Base-by-base conservation (phyloP, 2,329 filamentous ascomycete species). In the Penicillium sp. region DNA sequence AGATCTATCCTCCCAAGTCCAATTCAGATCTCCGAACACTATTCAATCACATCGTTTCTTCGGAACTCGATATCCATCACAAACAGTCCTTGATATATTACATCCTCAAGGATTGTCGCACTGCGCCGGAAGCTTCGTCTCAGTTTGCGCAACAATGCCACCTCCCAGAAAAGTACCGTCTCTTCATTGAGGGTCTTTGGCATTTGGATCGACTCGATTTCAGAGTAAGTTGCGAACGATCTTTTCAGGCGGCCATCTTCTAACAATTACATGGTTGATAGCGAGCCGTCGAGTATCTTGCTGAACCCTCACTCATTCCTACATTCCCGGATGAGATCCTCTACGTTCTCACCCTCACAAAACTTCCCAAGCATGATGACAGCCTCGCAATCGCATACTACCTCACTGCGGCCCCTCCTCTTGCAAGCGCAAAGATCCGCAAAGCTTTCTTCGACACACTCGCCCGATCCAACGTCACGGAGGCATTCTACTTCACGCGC, bases 281-380 rank as follows among this genome's bases (percentile, higher is more conserved):
- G 83, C 76, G 79, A 62, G 90, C 91, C 3, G 80, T 96, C 29
- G 86, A 91, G 66, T 86, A 88, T 70, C 83, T 96, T 15, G 87
- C 90, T 4, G 88, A 94, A 67, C 91, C 91, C 0, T 90, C 89
- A 1, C 81, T 96, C 5, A 86, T 88, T 21, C 87, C 89, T 36
- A 91, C 91, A 53, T 96, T 94, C 68, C 84, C 89, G 56, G 90
- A 94, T 75, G 89, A 96, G 60, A 93, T 96, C 52, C 81, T 94
- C 64, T 82, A 83, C 27, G 82, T 83, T 5, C 83, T 94, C 5
- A 84, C 90, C 51, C 82, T 83, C 38, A 62, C 73, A 3, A 82
- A 86, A 62, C 81, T 86, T 38, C 77, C 81, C 42, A 77, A 82
- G 48, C 78, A 80, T 56, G 86, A 91, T 69, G 83, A 85, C 66